A percentile compares a stretch with the other conserved stretches of the same genome.
Conservation (phyloP, 495 filamentous ascomycete species). For the Tuber calosporum region DNA sequence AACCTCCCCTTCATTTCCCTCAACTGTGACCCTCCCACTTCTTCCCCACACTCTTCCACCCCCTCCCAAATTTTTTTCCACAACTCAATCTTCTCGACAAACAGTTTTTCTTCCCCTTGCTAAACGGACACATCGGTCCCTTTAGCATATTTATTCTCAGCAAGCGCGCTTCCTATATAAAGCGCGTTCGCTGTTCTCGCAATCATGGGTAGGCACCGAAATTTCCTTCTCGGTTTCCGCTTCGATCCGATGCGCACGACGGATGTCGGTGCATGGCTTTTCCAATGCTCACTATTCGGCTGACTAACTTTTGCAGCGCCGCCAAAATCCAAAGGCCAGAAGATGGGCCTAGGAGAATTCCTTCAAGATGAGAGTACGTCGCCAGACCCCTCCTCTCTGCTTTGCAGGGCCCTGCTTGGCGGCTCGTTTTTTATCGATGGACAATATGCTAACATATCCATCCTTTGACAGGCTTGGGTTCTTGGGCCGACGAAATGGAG, state of each 20-base stretch:
- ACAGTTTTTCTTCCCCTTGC: constrained; percentile 14
- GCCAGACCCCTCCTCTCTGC: constrained; percentile 7
- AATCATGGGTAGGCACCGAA: constrained; percentile 74
- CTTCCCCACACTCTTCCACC: constrained; percentile 18
- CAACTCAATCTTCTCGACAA: constrained; percentile 23
- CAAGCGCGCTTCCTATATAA: constrained; percentile 39
- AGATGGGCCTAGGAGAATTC: constrained; percentile 90
- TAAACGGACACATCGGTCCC: constrained; percentile 14
- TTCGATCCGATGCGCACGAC: not conserved
- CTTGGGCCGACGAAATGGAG: constrained; percentile 99
- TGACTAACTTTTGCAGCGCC: constrained; percentile 60
- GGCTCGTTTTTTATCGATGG: constrained; percentile 6
- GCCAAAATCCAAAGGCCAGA: constrained; percentile 82
- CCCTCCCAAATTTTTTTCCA: constrained; percentile 11
- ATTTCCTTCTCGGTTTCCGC: constrained; percentile 17
- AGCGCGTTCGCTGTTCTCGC: constrained; percentile 55
- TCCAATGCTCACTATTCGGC: constrained; percentile 24
- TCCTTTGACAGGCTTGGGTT: constrained; percentile 61
- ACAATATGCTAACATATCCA: constrained; percentile 10
- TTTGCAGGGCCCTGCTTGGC: not conserved
- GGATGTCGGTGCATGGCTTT: not conserved
- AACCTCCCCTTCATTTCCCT: constrained; percentile 9
- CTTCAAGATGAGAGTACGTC: constrained; percentile 73
- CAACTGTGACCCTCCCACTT: constrained; percentile 19
- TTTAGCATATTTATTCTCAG: constrained; percentile 31